phyloP scores from a whole-genome alignment of 2,329 filamentous ascomycete species.

The Fusarium pseudonygamai region DNA sequence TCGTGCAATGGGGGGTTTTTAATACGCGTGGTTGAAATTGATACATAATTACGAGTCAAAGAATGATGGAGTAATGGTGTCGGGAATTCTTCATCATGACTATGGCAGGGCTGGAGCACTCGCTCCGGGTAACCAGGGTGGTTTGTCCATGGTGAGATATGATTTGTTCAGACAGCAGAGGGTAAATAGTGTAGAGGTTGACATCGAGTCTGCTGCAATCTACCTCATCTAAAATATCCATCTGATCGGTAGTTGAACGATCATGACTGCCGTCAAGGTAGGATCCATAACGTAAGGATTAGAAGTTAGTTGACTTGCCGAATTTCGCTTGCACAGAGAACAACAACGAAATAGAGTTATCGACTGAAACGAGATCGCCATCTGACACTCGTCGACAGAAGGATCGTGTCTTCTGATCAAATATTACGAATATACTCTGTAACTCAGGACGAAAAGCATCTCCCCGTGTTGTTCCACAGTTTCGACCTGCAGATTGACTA shows the following conservation, averaged over 20 bases:
- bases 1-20: not conserved
- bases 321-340: not conserved
- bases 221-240: not conserved
- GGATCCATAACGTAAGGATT: not conserved
- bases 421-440: not conserved
- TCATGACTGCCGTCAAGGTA: not conserved
- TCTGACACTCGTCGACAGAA: not conserved
- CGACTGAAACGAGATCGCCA: not conserved
- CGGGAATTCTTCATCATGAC: not conserved
- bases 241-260: not conserved
- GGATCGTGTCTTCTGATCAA: not conserved
- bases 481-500: not conserved
- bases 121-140: not conserved
- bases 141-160: not conserved
- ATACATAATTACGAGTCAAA: not conserved
- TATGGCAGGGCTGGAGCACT: not conserved
- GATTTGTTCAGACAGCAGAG: not conserved
- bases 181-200: not conserved
- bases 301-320: not conserved
- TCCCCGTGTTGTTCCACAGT: not conserved
- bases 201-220: not conserved
- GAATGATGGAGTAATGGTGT: not conserved
- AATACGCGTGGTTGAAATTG: not conserved
- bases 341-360: not conserved
- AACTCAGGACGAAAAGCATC: not conserved